Percentiles rank a stretch among this genome's conserved stretches.
phyloP scores from a whole-genome alignment of 805 yeast genomes.

The Ogataea zsoltii region DNA sequence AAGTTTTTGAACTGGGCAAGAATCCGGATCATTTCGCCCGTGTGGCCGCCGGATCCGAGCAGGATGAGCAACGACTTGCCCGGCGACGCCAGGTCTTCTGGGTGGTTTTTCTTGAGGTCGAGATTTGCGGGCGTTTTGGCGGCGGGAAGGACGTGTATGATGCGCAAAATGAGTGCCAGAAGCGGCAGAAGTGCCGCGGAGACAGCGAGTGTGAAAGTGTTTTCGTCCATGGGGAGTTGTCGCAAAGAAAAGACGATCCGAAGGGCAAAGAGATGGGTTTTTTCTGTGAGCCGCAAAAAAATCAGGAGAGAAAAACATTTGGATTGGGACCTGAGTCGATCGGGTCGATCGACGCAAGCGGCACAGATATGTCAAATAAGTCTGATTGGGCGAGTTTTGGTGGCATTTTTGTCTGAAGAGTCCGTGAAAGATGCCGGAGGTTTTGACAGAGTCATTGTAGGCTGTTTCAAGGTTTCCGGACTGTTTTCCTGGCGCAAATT shows the following conservation, averaged over 20 bases:
- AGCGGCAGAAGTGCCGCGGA: neutral
- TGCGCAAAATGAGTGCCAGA: neutral
- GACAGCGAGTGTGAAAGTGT: neutral
- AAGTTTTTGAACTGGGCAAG: constrained; percentile 40
- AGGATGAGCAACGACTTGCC: constrained; percentile 48
- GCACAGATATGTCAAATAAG: too few relatives aligned
- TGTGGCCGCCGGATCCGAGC: constrained; percentile 96
- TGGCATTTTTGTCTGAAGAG: too few relatives aligned
- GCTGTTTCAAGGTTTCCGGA: too few relatives aligned
- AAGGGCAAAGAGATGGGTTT: neutral
- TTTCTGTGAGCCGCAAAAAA: too few relatives aligned
- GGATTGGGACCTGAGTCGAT: constrained; percentile 2
- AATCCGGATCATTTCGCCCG: constrained; percentile 90
- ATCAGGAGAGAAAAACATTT: neutral
- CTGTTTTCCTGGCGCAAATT: too few relatives aligned
- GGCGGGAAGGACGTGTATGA: constrained; percentile 28
- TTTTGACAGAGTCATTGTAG: too few relatives aligned
- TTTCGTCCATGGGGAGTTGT: constrained; percentile 3
- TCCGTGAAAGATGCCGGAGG: too few relatives aligned
- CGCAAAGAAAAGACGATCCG: neutral
- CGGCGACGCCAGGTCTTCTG: neutral
- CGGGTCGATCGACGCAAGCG: neutral
- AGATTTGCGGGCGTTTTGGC: constrained; percentile 2
- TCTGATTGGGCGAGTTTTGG: too few relatives aligned
- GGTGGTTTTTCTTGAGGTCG: neutral